phyloP scores from a whole-genome alignment of 768 basidiomycete species.

The Suillus subalutaceus region DNA sequence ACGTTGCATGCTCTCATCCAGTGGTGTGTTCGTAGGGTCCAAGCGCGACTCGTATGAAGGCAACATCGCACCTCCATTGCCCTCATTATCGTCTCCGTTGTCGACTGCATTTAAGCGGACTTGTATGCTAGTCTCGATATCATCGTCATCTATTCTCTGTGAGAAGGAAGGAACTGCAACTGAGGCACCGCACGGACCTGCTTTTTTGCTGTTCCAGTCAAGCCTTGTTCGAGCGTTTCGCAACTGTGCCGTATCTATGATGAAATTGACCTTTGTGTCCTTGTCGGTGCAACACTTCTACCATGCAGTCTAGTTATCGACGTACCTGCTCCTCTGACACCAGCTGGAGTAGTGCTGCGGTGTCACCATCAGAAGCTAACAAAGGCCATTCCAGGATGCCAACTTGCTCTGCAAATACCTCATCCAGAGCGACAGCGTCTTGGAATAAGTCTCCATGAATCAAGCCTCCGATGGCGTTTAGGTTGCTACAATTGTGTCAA shows the following conservation, averaged over 20 bases:
- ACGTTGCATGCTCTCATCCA: slow-evolving; percentile 34
- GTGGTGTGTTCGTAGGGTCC: background rate
- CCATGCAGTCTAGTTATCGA: background rate
- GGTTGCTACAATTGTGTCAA: slow-evolving; percentile 50
- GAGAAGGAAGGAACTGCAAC: background rate
- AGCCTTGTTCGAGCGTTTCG: slow-evolving; percentile 55
- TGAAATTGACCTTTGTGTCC: slow-evolving; percentile 61
- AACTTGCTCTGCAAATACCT: slow-evolving; percentile 49
- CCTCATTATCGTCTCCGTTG: slow-evolving; percentile 5
- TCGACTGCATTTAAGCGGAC: slow-evolving; percentile 31
- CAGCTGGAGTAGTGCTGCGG: slow-evolving; percentile 75
- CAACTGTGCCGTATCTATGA: slow-evolving; percentile 65
- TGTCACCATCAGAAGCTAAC: slow-evolving; percentile 78
- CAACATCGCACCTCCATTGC: background rate
- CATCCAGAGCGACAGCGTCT: slow-evolving; percentile 69
- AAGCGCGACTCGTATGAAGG: background rate
- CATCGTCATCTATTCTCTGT: slow-evolving; percentile 67
- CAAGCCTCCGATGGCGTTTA: slow-evolving; percentile 65
- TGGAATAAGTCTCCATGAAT: slow-evolving; percentile 67
- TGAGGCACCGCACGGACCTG: slow-evolving; percentile 48
- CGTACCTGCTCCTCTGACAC: slow-evolving; percentile 79
- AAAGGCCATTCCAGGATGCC: slow-evolving; percentile 80
- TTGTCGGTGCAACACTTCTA: background rate
- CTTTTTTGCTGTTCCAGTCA: slow-evolving; percentile 91
- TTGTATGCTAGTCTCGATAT: slow-evolving; percentile 72